Evolutionary conservation across 1,284 basidiomycete genomes (phyloP), one percentile per base, ranked within the genome.

Genomic region (Papiliotrema nemorosa): DNA sequence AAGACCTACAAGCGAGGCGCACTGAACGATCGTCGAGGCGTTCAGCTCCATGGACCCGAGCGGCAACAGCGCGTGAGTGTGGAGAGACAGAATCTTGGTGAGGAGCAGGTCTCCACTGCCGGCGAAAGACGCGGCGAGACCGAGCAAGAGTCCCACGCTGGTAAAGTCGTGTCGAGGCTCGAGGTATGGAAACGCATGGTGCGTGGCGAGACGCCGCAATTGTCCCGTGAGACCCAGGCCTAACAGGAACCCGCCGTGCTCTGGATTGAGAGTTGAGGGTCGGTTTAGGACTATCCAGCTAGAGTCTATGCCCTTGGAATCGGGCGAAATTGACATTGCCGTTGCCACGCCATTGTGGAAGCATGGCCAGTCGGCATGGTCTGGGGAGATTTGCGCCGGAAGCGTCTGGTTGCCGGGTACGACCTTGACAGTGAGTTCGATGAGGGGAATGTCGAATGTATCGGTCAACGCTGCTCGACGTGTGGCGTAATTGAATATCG

Each of bases 261-360:
- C 85, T 0, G 90, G 83, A 7, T 87, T 90, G 47, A 91, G 79
- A 47, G 90, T 87, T 0, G 82, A 80, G 0, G 92, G 91, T 57
- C 86, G 87, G 72, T 94, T 93, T 78, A 90, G 92, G 18, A 89
- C 85, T 62, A 96, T 91, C 85, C 93, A 94, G 0, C 90, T 90
- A 55, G 87, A 89, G 65, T 91, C 88, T 36, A 92, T 82, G 18
- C 84, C 83, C 47, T 79, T 77, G n/a, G 85, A 82, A n/a, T 84
- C 81, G 0, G 87, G 83, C 0, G 86, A 84, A 46, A 92, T 84
- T 4, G 88, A 84, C 50, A 99, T 74, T 2, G 87, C 94, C 2
- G 90, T 87, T 1, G 92, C 89, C 0, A 96, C 93, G 16, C 96
- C 96, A 57, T 96, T 94, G 74, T 98, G 93, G 73, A 99, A 99